Percentiles rank a stretch among this genome's conserved stretches.
Conservation (phyloP, 805 yeast species). For the Barnettozyma botsteinii region DNA sequence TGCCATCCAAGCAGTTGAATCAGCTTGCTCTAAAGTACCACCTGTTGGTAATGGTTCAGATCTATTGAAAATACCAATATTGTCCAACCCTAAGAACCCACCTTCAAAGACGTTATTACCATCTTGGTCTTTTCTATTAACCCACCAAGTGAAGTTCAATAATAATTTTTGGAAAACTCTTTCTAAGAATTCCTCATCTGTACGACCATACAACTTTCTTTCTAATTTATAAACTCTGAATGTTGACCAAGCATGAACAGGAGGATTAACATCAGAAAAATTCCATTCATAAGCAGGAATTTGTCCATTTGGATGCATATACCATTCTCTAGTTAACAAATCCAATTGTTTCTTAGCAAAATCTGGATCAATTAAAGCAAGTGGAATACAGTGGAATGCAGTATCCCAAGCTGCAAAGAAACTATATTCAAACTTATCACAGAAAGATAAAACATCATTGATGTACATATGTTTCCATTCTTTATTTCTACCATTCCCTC, state of each 20-base stretch:
- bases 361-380: constrained; percentile 89
- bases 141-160: constrained; percentile 96
- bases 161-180: constrained; percentile 88
- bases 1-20: constrained; percentile 97
- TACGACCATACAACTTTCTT: constrained; percentile 74
- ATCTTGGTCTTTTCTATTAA: constrained; percentile 77
- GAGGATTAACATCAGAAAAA: constrained; percentile 92
- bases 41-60: constrained; percentile 93
- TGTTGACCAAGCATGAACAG: constrained; percentile 95
- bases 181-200: constrained; percentile 79
- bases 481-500: constrained; percentile 82
- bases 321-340: constrained; percentile 87
- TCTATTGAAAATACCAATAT: constrained; percentile 87
- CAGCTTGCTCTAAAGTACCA: constrained; percentile 87
- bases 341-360: constrained; percentile 88
- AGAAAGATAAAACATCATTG: constrained; percentile 82
- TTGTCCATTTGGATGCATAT: constrained; percentile 98
- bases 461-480: constrained; percentile 88
- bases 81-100: constrained; percentile 88
- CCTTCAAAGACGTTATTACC: constrained; percentile 93
- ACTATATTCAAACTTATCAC: constrained; percentile 95
- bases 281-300: constrained; percentile 97
- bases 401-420: constrained; percentile 97
- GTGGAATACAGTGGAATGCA: constrained; percentile 89
- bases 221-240: constrained; percentile 84